A percentile compares a stretch with the other conserved stretches of the same genome.
phyloP scores from a whole-genome alignment of 768 basidiomycete species.

The Hericium coralloides region DNA sequence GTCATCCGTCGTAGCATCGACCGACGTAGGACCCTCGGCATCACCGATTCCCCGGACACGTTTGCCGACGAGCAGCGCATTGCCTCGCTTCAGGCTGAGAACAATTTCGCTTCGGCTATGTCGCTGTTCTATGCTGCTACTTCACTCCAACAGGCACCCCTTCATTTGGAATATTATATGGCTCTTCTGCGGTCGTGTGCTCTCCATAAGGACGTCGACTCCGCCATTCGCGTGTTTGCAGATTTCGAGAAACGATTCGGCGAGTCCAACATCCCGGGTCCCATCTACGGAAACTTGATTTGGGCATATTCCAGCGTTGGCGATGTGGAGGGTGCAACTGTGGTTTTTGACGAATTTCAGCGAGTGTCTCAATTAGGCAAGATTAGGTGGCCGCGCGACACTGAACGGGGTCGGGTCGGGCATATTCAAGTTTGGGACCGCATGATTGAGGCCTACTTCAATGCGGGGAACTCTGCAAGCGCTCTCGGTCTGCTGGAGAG shows the following conservation, averaged over 20 bases:
- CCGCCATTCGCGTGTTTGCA: slow-evolving; percentile 56
- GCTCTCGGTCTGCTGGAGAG: slow-evolving; percentile 59
- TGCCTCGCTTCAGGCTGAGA: slow-evolving; percentile 44
- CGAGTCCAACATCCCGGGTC: slow-evolving; percentile 23
- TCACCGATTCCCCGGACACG: slow-evolving; percentile 20
- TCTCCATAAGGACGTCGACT: slow-evolving; percentile 43
- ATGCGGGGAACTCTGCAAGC: slow-evolving; percentile 46
- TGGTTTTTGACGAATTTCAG: slow-evolving; percentile 56
- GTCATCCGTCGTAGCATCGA: slow-evolving; percentile 25
- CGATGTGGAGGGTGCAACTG: slow-evolving; percentile 41
- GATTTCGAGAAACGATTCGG: slow-evolving; percentile 42
- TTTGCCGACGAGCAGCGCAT: slow-evolving; percentile 31
- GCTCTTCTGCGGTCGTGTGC: slow-evolving; percentile 57
- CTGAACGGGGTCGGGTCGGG: slow-evolving; percentile 15
- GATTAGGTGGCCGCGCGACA: slow-evolving; percentile 24
- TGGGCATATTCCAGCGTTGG: slow-evolving; percentile 44
- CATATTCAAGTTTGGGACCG: slow-evolving; percentile 57
- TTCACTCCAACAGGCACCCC: slow-evolving; percentile 14
- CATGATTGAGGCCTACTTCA: slow-evolving; percentile 73
- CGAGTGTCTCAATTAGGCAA: slow-evolving; percentile 29
- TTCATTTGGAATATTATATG: slow-evolving; percentile 33
- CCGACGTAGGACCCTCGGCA: slow-evolving; percentile 29
- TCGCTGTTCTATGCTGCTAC: slow-evolving; percentile 59
- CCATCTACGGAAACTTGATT: slow-evolving; percentile 47
- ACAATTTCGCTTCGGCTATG: slow-evolving; percentile 64